Conservation (phyloP, 768 basidiomycete genomes). For the Butyriboletus loyo region DNA sequence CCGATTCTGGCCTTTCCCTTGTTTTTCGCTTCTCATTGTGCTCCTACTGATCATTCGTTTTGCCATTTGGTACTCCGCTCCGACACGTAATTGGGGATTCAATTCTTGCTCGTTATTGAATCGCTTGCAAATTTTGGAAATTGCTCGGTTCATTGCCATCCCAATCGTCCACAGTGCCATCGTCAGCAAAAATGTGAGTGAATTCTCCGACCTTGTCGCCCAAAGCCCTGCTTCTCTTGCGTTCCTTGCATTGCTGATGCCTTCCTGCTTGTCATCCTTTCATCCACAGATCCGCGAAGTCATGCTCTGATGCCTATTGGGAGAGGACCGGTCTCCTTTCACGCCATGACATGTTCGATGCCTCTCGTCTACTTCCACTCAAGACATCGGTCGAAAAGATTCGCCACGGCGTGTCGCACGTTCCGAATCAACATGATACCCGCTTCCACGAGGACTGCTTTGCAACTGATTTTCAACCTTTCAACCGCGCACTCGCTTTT, state of each 20-base stretch:
- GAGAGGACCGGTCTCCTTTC: not conserved
- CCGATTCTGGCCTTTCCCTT: not conserved
- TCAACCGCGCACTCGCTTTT: no score
- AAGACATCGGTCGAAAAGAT: not conserved
- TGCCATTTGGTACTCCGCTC: slow-evolving; percentile 23
- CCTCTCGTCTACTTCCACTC: not conserved
- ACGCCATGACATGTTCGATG: not conserved
- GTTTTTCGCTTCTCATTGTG: slow-evolving; percentile 7
- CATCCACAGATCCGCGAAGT: slow-evolving; percentile 47
- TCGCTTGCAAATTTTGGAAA: slow-evolving; percentile 12
- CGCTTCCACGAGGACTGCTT: not conserved
- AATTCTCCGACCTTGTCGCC: slow-evolving; percentile 2
- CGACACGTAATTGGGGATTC: slow-evolving; percentile 29
- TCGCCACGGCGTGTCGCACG: not conserved
- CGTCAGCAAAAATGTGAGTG: slow-evolving; percentile 69
- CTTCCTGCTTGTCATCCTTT: not conserved
- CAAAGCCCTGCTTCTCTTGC: not conserved
- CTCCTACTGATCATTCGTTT: slow-evolving; percentile 17
- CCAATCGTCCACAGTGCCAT: slow-evolving; percentile 45
- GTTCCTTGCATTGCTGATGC: not conserved
- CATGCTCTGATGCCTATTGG: slow-evolving; percentile 39
- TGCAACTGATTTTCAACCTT: not conserved
- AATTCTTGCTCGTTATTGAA: slow-evolving; percentile 17
- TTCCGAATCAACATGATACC: not conserved
- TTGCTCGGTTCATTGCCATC: not conserved